Percentiles rank a stretch among this genome's conserved stretches.
Conservation (phyloP, 1,284 basidiomycete genomes). For the Microstroma glucosiphilum region DNA sequence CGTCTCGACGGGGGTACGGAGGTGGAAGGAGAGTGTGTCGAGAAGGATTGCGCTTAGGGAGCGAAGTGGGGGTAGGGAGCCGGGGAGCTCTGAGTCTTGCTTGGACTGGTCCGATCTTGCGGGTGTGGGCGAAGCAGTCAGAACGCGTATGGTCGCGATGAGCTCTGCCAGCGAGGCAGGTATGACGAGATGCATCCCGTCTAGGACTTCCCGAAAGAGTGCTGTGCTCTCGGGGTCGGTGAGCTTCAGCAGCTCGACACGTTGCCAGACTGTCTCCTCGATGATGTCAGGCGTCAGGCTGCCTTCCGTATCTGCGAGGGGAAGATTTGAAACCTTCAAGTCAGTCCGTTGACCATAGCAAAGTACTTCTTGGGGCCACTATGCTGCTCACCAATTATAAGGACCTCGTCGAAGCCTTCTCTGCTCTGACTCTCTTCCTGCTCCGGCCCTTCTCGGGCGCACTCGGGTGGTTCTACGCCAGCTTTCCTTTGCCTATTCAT, state of each 20-base stretch:
- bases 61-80: neutral
- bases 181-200: neutral
- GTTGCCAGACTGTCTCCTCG: neutral
- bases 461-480: no score
- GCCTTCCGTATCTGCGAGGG: neutral
- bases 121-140: neutral
- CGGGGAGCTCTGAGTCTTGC: neutral
- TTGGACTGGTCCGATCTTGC: neutral
- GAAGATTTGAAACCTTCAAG: neutral
- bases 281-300: neutral
- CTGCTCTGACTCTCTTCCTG: neutral
- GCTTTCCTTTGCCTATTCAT: no score
- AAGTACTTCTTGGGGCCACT: neutral
- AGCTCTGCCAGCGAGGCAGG: neutral
- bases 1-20: neutral
- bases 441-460: neutral
- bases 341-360: no score
- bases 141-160: neutral
- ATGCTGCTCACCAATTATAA: neutral
- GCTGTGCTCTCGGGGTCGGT: neutral
- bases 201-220: neutral
- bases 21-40: slow-evolving; percentile 4
- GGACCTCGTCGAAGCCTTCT: no score
- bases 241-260: neutral
- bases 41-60: slow-evolving; percentile 2